phyloP scores from a whole-genome alignment of 805 yeast genomes.

The Starmerella ratchasimensis region DNA sequence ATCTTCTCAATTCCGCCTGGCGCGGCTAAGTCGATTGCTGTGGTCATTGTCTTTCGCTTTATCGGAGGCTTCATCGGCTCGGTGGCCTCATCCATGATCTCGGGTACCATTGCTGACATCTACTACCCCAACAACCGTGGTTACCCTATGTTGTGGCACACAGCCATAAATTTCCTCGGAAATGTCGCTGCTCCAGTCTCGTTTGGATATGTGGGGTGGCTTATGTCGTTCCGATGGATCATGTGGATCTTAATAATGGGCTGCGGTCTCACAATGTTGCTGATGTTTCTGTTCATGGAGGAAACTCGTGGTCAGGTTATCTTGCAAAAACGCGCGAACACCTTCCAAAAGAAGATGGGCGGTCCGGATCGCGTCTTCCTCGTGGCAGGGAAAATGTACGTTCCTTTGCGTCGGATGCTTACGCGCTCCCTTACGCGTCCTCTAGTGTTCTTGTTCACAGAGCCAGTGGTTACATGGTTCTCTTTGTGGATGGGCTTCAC shows the following conservation, averaged over 20 bases:
- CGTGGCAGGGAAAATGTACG: slow-evolving; percentile 22
- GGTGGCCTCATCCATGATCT: slow-evolving; percentile 59
- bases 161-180: slow-evolving; percentile 45
- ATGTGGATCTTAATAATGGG: slow-evolving; percentile 47
- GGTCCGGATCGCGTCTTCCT: slow-evolving; percentile 11
- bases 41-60: slow-evolving; percentile 49
- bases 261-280: slow-evolving; percentile 40
- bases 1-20: slow-evolving; percentile 32
- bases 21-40: slow-evolving; percentile 44
- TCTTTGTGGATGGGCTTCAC: slow-evolving; percentile 35
- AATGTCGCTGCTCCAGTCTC: slow-evolving; percentile 56
- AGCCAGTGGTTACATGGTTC: slow-evolving; percentile 34
- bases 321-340: slow-evolving; percentile 36
- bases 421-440: slow-evolving; percentile 43
- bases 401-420: slow-evolving; percentile 34
- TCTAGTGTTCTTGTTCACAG: slow-evolving; percentile 41
- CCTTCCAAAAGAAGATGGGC: slow-evolving; percentile 22
- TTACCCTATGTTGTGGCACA: slow-evolving; percentile 50
- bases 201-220: slow-evolving; percentile 45
- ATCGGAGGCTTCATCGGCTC: slow-evolving; percentile 61
- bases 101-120: slow-evolving; percentile 60
- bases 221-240: slow-evolving; percentile 58
- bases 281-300: slow-evolving; percentile 35
- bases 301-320: slow-evolving; percentile 53
- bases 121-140: slow-evolving; percentile 48